Conservation (phyloP, 441 rosid genomes). For the Omphalea diandra region DNA sequence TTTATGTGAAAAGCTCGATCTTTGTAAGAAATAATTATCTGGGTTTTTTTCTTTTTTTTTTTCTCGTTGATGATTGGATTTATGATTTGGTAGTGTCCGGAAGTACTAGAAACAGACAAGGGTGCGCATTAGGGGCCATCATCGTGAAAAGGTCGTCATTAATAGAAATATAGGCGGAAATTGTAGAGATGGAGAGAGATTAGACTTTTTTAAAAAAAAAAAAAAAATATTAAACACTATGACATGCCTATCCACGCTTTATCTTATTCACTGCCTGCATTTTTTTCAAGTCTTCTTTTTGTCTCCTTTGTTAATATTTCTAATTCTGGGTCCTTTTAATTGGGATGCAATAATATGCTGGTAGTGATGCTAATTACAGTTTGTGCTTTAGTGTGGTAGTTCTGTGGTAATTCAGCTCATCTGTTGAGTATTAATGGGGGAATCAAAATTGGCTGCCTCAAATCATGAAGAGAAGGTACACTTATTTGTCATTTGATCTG, state of each 20-base stretch:
- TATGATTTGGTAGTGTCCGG: conserved; percentile 32
- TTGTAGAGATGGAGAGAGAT: not conserved
- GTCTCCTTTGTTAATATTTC: conserved; percentile 34
- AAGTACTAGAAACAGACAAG: conserved; percentile 47
- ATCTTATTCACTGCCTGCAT: conserved; percentile 28
- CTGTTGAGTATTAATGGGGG: conserved; percentile 45
- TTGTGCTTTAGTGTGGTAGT: conserved; percentile 25
- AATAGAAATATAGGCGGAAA: conserved; percentile 1
- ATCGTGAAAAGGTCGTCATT: conserved; percentile 25
- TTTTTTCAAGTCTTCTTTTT: conserved; percentile 30
- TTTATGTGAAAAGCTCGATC: conserved; percentile 27
- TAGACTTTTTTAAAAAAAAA: too few species aligned
- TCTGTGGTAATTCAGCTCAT: conserved; percentile 31
- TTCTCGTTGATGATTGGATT: conserved; percentile 35
- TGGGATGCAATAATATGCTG: conserved; percentile 28
- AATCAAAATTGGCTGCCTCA: conserved; percentile 49
- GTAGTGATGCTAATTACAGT: conserved; percentile 28
- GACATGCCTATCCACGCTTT: conserved; percentile 31
- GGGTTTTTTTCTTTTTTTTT: too few species aligned
- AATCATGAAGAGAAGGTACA: conserved; percentile 56
- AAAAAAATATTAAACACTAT: conserved; percentile 31
- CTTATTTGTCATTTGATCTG: conserved; percentile 35
- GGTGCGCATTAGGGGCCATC: conserved; percentile 20
- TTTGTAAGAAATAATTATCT: conserved; percentile 29
- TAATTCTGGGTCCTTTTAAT: conserved; percentile 24